Base-by-base conservation (phyloP, 2,329 filamentous ascomycete genomes). In the Helminthosporium solani region DNA sequence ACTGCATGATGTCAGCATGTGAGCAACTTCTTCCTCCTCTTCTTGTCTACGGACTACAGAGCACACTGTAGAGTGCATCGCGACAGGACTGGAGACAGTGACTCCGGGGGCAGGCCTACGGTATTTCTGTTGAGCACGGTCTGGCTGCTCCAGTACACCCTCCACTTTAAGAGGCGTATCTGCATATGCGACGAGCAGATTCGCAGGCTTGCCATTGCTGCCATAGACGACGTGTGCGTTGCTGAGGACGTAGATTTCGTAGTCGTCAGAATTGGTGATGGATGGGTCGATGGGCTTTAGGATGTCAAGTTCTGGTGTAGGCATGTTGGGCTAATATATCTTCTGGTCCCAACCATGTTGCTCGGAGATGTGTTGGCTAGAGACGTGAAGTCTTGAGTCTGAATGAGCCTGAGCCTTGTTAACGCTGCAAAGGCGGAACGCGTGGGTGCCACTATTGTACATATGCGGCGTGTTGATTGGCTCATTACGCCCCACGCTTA, bases 201-300 rank as follows among this genome's bases (percentile, higher is more conserved):
- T 87, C 21, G 78, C 80, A 3, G 81, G 63, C 30, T 59, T 56
- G 7, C 63, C 62, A n/a, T 75, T 76, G 21, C 68, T 67, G 23
- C 80, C 78, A 54, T 83, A 75, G 51, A 80, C 77, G n/a, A 88
- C 76, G 15, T 79, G 74, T 30, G 79, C 84, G 60, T 87, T 77
- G 40, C 64, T 74, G 33, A 90, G 73, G 5, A 81, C 72, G 60
- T 86, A 87, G 39, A 77, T 77, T 3, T 83, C 81, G 76, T 82
- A 86, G 14, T 81, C 69, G 55, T 81, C 73, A 11, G 71, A 63
- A 42, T 74, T 53, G 8, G 62, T 53, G 9, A 73, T 56, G 30
- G 70, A 60, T 33, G 70, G 68, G 53, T 73, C 67, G 41, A 68
- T 64, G 3, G 73, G 70, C 47, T 62, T 65, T 44, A 78, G 67